Conservation (phyloP, 2,329 filamentous ascomycete species). For the Talaromyces sp. region DNA sequence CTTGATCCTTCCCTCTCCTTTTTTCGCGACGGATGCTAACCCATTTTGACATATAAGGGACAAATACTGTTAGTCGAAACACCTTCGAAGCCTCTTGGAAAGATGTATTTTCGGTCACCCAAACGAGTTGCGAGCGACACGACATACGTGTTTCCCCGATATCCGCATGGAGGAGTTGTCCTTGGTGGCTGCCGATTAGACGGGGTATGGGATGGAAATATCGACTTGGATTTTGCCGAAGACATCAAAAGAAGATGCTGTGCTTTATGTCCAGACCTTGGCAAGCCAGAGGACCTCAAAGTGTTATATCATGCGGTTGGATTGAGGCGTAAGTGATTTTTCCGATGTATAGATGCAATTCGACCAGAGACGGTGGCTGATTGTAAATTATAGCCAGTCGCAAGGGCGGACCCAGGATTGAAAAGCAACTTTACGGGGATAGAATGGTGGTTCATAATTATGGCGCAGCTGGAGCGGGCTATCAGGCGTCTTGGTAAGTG, state of each 20-base stretch:
- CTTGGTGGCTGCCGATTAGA: conserved; percentile 8
- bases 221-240: conserved; percentile 29
- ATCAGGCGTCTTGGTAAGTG: conserved; percentile 17
- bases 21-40: not conserved
- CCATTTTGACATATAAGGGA: not conserved
- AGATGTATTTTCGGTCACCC: conserved; percentile 8
- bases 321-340: conserved; percentile 5
- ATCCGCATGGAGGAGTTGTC: not conserved
- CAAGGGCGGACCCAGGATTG: conserved; percentile 3
- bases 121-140: conserved; percentile 2
- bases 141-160: conserved; percentile 10
- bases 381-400: not conserved
- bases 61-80: conserved; percentile 9
- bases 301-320: conserved; percentile 10
- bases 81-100: not conserved
- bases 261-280: conserved; percentile 36
- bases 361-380: not conserved
- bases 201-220: conserved; percentile 32
- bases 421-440: not conserved
- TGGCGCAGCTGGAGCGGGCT: conserved; percentile 24
- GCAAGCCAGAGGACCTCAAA: conserved; percentile 13
- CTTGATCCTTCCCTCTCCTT: no score
- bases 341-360: not conserved
- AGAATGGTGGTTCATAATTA: conserved; percentile 30
- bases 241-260: conserved; percentile 38